These are phyloP conservation scores for Malassezia psittaci DNA, from an alignment of 1,284 basidiomycete genomes.

Conservation along the genomic window DNA sequence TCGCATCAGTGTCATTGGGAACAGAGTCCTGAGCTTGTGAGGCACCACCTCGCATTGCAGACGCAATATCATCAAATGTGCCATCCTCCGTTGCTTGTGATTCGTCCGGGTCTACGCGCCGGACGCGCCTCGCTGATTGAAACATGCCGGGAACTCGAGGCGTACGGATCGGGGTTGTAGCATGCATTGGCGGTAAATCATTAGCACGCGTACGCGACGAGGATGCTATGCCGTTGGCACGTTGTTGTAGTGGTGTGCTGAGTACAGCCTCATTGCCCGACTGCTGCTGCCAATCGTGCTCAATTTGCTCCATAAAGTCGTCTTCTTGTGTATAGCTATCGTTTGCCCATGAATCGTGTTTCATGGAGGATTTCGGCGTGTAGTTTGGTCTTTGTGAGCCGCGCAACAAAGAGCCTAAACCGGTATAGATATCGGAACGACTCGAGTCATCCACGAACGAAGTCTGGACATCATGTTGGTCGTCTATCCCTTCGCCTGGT, in stretches of 20 bases:
- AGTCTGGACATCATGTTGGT: neutral
- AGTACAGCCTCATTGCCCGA: too few relatives aligned
- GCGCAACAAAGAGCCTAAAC: constrained; percentile 12
- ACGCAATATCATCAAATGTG: neutral
- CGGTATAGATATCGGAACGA: neutral
- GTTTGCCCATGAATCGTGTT: neutral
- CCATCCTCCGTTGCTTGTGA: neutral
- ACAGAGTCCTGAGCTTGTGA: neutral
- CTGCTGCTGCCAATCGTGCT: constrained; percentile 1
- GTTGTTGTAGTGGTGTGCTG: too few relatives aligned
- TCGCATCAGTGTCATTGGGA: neutral
- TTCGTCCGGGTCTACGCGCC: neutral
- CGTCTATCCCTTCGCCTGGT: neutral
- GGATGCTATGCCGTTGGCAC: too few relatives aligned
- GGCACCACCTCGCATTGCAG: neutral
- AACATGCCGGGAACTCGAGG: constrained; percentile 12
- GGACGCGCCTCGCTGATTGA: constrained; percentile 3
- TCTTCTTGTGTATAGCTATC: constrained; percentile 14
- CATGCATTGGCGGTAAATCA: neutral
- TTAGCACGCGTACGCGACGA: neutral
- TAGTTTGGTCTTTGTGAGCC: constrained; percentile 11
- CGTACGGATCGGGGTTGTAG: neutral
- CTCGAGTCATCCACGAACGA: constrained; percentile 1
- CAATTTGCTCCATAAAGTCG: constrained; percentile 13
- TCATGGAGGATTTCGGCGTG: constrained; percentile 9